Conservation (phyloP, 164 flowering plant species). For the Saururus chinensis region DNA sequence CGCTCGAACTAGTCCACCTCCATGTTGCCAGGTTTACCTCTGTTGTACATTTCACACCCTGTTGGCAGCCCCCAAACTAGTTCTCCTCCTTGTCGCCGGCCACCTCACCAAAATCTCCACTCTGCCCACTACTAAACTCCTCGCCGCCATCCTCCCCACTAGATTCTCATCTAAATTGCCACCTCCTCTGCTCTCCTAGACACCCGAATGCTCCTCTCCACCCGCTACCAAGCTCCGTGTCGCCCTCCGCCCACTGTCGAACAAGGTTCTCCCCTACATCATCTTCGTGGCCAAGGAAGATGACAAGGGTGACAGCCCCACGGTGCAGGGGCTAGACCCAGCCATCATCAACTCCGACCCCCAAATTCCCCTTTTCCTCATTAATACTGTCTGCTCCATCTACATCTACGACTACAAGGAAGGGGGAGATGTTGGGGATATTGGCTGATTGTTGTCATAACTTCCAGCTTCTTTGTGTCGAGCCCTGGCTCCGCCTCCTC, state of each 20-base stretch:
- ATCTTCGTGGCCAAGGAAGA: constrained; percentile 44
- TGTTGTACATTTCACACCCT: no score
- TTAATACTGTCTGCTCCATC: constrained; percentile 52
- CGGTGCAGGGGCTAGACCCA: constrained; percentile 35
- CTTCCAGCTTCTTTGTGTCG: constrained; percentile 75
- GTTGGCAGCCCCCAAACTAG: no score
- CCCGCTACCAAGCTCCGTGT: neutral
- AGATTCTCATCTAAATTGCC: constrained; percentile 42
- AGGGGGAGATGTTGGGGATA: constrained; percentile 85
- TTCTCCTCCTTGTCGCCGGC: no score
- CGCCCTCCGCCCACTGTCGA: neutral
- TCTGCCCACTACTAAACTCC: no score
- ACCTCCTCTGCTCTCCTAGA: constrained; percentile 43
- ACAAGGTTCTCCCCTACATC: constrained; percentile 28
- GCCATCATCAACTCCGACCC: constrained; percentile 41
- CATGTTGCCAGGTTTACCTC: no score
- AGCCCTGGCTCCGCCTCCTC: constrained; percentile 81
- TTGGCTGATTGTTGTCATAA: constrained; percentile 85
- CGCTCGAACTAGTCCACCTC: no score
- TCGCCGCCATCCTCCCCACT: no score
- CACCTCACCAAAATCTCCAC: no score
- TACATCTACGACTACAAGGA: constrained; percentile 82
- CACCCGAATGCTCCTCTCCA: constrained; percentile 40
- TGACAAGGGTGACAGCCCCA: constrained; percentile 10
- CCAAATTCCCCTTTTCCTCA: constrained; percentile 33